phyloP scores from a whole-genome alignment of 208 protist species.

The Acanthamoeba lugdunensis region DNA sequence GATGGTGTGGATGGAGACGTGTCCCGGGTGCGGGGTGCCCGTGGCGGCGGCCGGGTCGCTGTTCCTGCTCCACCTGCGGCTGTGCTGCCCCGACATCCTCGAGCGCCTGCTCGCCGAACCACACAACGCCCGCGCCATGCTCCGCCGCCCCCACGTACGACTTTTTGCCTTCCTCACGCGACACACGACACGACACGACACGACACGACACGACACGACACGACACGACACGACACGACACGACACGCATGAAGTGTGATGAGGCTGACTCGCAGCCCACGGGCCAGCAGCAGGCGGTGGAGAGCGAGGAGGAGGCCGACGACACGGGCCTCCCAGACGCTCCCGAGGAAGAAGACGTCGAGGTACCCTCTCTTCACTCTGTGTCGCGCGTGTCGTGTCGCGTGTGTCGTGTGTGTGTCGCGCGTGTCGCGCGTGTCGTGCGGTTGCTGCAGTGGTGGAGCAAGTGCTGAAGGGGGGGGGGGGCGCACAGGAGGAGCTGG shows the following conservation, averaged over 20 bases:
- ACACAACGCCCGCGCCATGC: neutral
- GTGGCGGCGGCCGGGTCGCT: neutral
- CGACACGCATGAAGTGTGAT: no score
- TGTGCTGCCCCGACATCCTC: slow-evolving; percentile 11
- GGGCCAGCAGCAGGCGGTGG: neutral
- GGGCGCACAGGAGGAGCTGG: neutral
- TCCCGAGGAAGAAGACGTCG: neutral
- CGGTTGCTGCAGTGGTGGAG: no score
- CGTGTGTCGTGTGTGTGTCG: no score
- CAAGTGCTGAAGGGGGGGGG: neutral
- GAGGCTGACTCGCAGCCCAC: neutral
- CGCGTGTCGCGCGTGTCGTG: no score
- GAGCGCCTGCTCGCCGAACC: slow-evolving; percentile 13
- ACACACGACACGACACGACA: no score
- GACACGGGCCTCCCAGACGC: neutral
- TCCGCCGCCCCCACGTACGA: neutral
- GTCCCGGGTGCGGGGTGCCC: neutral
- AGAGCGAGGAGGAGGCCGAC: neutral
- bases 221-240: no score
- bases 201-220: no score
- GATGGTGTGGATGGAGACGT: slow-evolving; percentile 26
- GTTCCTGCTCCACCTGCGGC: neutral
- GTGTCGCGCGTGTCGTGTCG: no score
- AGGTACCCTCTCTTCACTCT: neutral
- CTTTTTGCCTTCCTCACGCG: neutral